These are phyloP conservation scores for Penicillium ucsense DNA, from an alignment of 495 filamentous ascomycete genomes.

Conservation along the genomic window DNA sequence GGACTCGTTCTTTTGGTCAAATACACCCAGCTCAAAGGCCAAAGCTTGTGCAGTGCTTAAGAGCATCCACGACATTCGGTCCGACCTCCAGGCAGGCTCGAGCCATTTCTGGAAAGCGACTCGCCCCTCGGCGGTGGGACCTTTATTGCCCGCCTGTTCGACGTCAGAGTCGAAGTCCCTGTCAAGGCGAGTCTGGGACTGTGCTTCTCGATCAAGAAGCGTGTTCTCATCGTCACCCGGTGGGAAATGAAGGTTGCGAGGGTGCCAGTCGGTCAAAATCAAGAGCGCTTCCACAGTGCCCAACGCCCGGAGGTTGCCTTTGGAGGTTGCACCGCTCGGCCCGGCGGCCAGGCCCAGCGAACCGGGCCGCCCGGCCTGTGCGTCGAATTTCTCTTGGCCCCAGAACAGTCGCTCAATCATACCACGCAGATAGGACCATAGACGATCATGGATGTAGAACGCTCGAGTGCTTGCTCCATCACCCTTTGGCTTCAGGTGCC, in stretches of 20 bases:
- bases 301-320: constrained; percentile 75
- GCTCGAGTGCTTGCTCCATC: constrained; percentile 74
- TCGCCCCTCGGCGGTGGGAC: constrained; percentile 44
- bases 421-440: constrained; percentile 89
- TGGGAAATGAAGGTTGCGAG: constrained; percentile 87
- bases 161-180: constrained; percentile 28
- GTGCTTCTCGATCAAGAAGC: constrained; percentile 42
- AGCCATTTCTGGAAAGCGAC: constrained; percentile 83
- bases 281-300: constrained; percentile 90
- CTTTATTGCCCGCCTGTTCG: constrained; percentile 18
- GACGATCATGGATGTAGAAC: constrained; percentile 84
- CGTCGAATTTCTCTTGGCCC: constrained; percentile 90
- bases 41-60: constrained; percentile 82
- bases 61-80: constrained; percentile 98
- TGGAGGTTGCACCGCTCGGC: constrained; percentile 38
- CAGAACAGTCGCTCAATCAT: constrained; percentile 93
- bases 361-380: constrained; percentile 60
- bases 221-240: constrained; percentile 71
- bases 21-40: constrained; percentile 89
- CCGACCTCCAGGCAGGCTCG: constrained; percentile 91
- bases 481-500: constrained; percentile 70
- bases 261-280: constrained; percentile 95
- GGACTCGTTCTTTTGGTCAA: constrained; percentile 63
- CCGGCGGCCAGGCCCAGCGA: constrained; percentile 54
- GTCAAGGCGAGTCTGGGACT: constrained; percentile 24